Evolutionary conservation across 179 eudicot genomes (phyloP).

Genomic region (Beta macrorhiza): DNA sequence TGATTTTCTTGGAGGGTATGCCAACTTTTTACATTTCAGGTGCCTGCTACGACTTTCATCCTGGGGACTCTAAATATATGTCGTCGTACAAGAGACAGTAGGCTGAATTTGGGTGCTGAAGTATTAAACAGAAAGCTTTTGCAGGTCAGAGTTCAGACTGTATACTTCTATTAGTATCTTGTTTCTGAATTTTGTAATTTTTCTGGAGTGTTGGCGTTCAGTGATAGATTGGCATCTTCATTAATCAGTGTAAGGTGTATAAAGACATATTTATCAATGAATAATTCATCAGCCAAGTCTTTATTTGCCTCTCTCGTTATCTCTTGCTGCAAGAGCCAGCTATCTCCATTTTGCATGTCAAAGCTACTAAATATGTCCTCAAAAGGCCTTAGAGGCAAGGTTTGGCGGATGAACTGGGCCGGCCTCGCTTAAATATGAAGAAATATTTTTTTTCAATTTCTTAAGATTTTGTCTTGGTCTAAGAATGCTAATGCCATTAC

Average conservation of each 20-base stretch:
- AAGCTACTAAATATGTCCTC: background rate
- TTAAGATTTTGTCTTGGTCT: background rate
- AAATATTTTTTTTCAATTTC: too few relatives aligned
- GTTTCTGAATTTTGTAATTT: background rate
- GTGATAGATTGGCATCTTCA: background rate
- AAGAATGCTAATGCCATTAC: background rate
- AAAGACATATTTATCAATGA: background rate
- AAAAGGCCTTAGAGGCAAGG: background rate
- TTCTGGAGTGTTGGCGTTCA: background rate
- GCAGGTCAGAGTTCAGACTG: constrained; percentile 34
- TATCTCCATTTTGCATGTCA: background rate
- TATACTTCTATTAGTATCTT: background rate
- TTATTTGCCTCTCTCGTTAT: background rate
- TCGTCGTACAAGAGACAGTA: constrained; percentile 26
- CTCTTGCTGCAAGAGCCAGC: background rate
- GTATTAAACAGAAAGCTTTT: constrained; percentile 49
- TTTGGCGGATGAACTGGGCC: background rate
- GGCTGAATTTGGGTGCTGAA: constrained; percentile 25
- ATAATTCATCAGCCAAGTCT: background rate
- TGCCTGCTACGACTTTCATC: constrained; percentile 44
- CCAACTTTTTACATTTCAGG: constrained; percentile 34
- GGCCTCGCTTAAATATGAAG: background rate
- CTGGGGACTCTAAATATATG: constrained; percentile 37
- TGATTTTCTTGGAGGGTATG: background rate
- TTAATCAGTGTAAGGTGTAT: background rate